Conservation (phyloP, 1,284 basidiomycete species). For the Anthracocystis walkeri region DNA sequence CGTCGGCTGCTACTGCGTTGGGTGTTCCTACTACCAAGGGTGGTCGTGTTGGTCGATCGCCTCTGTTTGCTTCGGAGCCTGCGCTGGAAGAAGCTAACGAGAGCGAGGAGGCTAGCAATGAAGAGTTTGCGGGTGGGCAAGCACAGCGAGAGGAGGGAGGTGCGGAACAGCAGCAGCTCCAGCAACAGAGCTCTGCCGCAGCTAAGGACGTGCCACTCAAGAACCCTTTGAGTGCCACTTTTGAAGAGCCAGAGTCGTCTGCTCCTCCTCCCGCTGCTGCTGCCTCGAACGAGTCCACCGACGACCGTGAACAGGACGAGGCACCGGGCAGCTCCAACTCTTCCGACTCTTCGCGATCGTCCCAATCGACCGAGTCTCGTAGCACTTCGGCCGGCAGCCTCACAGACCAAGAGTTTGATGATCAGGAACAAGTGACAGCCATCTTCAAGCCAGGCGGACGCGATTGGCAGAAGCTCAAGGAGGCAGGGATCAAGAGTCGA, state of each 20-base stretch:
- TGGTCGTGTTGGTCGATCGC: slow-evolving; percentile 42
- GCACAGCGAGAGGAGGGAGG: slow-evolving; percentile 15
- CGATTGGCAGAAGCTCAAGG: slow-evolving; percentile 62
- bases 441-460: slow-evolving; percentile 56
- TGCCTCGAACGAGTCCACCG: slow-evolving; percentile 6
- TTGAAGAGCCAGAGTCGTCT: slow-evolving; percentile 34
- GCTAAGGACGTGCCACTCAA: slow-evolving; percentile 13
- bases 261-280: neutral
- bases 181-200: slow-evolving; percentile 5
- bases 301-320: slow-evolving; percentile 30
- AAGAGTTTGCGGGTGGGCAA: slow-evolving; percentile 3
- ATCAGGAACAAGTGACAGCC: slow-evolving; percentile 60
- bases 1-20: slow-evolving; percentile 28
- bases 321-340: slow-evolving; percentile 36
- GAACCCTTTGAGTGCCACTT: slow-evolving; percentile 44
- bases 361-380: slow-evolving; percentile 34
- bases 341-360: slow-evolving; percentile 45
- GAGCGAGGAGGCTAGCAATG: slow-evolving; percentile 14
- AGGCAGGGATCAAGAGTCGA: slow-evolving; percentile 51
- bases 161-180: slow-evolving; percentile 6
- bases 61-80: slow-evolving; percentile 48
- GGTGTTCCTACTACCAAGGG: slow-evolving; percentile 35
- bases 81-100: slow-evolving; percentile 41
- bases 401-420: slow-evolving; percentile 46
- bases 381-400: slow-evolving; percentile 31